These are phyloP conservation scores for Tetrahymena malaccensis DNA, from an alignment of 73 alveolate species.

Conservation along the genomic window DNA sequence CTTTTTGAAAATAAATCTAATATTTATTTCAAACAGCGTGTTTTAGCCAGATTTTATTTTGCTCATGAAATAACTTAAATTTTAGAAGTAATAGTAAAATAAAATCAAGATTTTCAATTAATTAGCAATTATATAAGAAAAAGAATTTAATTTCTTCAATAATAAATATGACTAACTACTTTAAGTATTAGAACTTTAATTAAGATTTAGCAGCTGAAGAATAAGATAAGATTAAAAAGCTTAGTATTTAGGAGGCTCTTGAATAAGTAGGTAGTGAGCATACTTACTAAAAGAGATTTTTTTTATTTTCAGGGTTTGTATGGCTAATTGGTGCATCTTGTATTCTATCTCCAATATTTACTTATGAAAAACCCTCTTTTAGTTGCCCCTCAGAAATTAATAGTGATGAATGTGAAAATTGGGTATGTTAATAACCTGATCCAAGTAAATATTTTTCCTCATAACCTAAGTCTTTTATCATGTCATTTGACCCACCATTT, in stretches of 20 bases:
- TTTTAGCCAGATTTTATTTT: too few species aligned
- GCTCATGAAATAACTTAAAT: background rate
- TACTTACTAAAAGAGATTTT: background rate
- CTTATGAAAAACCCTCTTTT: background rate
- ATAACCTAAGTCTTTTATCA: background rate
- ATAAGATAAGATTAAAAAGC: background rate
- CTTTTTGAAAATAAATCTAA: too few species aligned
- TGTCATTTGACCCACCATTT: background rate
- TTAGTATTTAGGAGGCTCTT: background rate
- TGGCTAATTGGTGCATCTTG: background rate
- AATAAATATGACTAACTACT: background rate
- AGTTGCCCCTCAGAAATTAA: background rate
- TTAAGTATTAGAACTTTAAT: background rate
- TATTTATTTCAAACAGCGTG: too few species aligned
- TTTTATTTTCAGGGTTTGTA: background rate
- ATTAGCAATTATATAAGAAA: too few species aligned
- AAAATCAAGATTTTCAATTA: too few species aligned
- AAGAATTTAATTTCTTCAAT: too few species aligned
- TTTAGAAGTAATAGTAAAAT: too few species aligned
- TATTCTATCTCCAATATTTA: background rate
- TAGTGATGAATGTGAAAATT: background rate
- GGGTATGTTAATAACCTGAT: background rate
- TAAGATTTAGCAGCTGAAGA: background rate
- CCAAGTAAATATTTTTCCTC: background rate
- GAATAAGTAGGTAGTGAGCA: background rate